Percentiles rank a stretch among this genome's conserved stretches.
These are phyloP conservation scores for Psidium friedrichsthalianum DNA, from an alignment of 345 rosid genomes.

Conservation along the genomic window DNA sequence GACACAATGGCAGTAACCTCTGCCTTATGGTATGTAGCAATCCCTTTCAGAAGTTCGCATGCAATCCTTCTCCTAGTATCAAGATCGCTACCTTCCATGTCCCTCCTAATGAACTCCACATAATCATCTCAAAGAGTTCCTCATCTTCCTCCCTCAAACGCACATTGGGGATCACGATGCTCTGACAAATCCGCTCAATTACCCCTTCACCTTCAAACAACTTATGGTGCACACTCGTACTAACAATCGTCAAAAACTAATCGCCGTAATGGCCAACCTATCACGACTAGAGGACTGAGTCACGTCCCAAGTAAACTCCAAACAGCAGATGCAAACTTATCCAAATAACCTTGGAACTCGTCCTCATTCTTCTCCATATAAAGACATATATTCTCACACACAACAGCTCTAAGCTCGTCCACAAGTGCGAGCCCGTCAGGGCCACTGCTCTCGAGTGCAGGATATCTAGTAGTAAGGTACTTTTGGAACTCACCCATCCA, in stretches of 20 bases:
- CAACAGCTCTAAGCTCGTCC: conserved; percentile 74
- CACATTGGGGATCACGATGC: conserved; percentile 93
- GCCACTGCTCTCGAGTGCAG: conserved; percentile 36
- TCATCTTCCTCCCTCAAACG: conserved; percentile 90
- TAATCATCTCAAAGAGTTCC: conserved; percentile 94
- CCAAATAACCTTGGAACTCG: conserved; percentile 62
- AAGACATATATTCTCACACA: conserved; percentile 87
- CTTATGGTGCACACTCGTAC: conserved; percentile 86
- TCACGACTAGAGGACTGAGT: conserved; percentile 67
- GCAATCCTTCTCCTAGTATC: conserved; percentile 98
- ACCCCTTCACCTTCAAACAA: conserved; percentile 73
- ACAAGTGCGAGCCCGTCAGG: conserved; percentile 43
- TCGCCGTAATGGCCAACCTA: conserved; percentile 71
- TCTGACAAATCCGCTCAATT: conserved; percentile 72
- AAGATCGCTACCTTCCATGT: conserved; percentile 98
- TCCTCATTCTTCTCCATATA: conserved; percentile 97
- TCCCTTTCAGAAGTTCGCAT: conserved; percentile 90
- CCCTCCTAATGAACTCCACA: conserved; percentile 92
- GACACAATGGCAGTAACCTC: conserved; percentile 62
- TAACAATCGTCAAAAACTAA: conserved; percentile 91
- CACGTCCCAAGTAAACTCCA: conserved; percentile 85
- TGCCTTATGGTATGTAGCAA: conserved; percentile 69
- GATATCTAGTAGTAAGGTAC: conserved; percentile 53
- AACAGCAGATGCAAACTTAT: conserved; percentile 67
- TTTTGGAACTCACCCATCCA: conserved; percentile 92